Percentiles rank a stretch among this genome's conserved stretches.
Evolutionary conservation across 305 asterid genomes (phyloP).

Genomic region (Fraxinus ornus): DNA sequence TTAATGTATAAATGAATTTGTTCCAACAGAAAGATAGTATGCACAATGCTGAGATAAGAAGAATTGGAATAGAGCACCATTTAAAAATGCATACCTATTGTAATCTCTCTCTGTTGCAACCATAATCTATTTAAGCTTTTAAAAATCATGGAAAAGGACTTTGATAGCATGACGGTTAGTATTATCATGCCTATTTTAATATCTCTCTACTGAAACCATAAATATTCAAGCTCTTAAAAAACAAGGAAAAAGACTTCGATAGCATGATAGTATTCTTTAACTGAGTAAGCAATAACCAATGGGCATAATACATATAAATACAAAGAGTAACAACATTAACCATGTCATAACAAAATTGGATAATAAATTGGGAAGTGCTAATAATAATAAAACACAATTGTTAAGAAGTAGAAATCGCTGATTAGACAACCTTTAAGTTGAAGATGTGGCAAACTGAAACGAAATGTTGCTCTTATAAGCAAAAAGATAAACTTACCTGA

Average conservation of each 20-base stretch:
- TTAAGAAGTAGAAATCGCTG: conserved; percentile 8
- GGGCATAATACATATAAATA: conserved; percentile 1
- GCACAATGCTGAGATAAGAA: conserved; percentile 7
- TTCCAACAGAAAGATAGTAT: conserved; percentile 20
- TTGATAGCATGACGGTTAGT: not conserved
- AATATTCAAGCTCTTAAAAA: not conserved
- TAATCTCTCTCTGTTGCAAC: not conserved
- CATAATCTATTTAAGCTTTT: not conserved
- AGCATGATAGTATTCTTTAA: not conserved
- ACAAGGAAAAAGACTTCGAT: conserved; percentile 3
- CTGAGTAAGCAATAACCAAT: conserved; percentile 10
- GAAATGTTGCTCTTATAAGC: conserved; percentile 9
- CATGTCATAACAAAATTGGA: conserved; percentile 14
- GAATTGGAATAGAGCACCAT: conserved; percentile 17
- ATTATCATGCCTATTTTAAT: not conserved
- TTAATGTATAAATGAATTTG: conserved; percentile 5
- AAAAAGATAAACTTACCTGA: conserved; percentile 59
- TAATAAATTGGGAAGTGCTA: not conserved
- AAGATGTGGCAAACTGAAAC: conserved; percentile 14
- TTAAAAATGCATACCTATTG: not conserved
- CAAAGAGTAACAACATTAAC: conserved; percentile 9
- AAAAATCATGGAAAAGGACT: not conserved
- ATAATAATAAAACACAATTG: not conserved
- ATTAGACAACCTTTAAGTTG: conserved; percentile 6
- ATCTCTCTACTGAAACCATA: not conserved